Evolutionary conservation across 768 basidiomycete genomes (phyloP), one percentile per base, ranked within the genome.

Genomic region (Lactifluus subvellereus): DNA sequence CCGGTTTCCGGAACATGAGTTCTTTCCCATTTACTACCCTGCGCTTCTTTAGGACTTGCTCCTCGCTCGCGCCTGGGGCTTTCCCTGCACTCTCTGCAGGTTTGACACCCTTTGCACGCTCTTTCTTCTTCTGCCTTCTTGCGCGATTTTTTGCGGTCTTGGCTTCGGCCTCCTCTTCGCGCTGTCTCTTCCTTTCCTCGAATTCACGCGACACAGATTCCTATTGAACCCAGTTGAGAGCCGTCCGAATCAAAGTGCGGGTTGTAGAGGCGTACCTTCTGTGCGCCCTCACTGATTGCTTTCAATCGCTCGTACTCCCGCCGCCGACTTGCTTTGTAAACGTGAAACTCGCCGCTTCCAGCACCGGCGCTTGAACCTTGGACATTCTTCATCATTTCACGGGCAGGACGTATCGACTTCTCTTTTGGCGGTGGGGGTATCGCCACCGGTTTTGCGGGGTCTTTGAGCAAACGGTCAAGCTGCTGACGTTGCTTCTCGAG

Each of bases 351-450:
- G 48, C 96, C 96, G 60, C 91, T 93, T 55, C 97, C 97, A 18
- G 97, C 97, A 50, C 96, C 97, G 7, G 97, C 94, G 74, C 91
- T 93, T 16, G 92, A 95, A 0, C 97, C 97, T 74, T 98, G 95
- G 7, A 99, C 96, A 69, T 98, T 98, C 82, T 97, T 98, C 91
- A 99, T 98, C 91, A 94, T 94, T 73, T 94, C 97, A 54, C 91
- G 80, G 9, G 95, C 80, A 1, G 94, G 79, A 20, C 94, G 79
- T 35, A 98, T 78, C 0, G 79, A 80, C 77, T 91, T 94, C 66
- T 91, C 89, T 73, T 91, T 89, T 6, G 89, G 88, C 1, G 89
- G 79, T n/a, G 82, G 70, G 2, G 95, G 93, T 10, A 98, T 77
- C 71, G 83, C 83, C 1, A 87, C 91, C 1, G 87, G 85, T 72